Percentiles rank a stretch among this genome's conserved stretches.
phyloP scores from a whole-genome alignment of 1,284 basidiomycete species.

The Tylopilus orsonianus region DNA sequence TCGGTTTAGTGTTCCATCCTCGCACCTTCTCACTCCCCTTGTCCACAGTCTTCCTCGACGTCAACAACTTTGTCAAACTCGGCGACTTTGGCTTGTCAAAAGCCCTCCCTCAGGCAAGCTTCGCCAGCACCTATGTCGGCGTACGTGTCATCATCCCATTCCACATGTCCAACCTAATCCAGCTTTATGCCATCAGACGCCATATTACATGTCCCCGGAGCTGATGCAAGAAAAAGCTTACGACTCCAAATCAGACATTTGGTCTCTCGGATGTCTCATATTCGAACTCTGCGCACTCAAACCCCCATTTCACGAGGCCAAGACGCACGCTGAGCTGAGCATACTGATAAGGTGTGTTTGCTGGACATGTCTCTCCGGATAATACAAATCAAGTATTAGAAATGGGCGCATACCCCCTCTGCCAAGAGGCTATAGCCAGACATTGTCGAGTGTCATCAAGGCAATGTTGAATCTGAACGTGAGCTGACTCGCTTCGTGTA shows the following conservation, averaged over 20 bases:
- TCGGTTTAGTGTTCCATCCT: neutral
- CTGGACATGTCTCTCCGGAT: neutral
- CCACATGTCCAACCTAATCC: neutral
- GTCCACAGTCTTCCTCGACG: conserved; percentile 77
- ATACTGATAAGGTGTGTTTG: conserved; percentile 68
- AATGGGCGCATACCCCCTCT: conserved; percentile 86
- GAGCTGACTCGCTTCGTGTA: conserved; percentile 27
- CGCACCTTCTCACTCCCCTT: neutral
- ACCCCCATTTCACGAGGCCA: conserved; percentile 89
- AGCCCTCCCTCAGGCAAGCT: conserved; percentile 81
- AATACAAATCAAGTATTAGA: conserved; percentile 35
- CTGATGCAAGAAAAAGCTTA: conserved; percentile 95
- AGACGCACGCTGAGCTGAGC: conserved; percentile 83
- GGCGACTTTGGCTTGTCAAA: conserved; percentile 97
- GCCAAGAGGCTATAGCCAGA: conserved; percentile 77
- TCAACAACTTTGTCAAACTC: conserved; percentile 80
- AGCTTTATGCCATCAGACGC: conserved; percentile 58
- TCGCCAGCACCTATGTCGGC: conserved; percentile 96
- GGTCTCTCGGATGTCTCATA: conserved; percentile 95
- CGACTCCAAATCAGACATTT: conserved; percentile 97
- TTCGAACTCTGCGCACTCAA: conserved; percentile 93
- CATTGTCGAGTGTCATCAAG: conserved; percentile 73
- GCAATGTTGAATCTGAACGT: conserved; percentile 87
- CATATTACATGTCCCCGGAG: conserved; percentile 99
- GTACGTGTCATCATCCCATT: conserved; percentile 46